phyloP scores from a whole-genome alignment of 306 rosid species.

The Glycine latifolia region DNA sequence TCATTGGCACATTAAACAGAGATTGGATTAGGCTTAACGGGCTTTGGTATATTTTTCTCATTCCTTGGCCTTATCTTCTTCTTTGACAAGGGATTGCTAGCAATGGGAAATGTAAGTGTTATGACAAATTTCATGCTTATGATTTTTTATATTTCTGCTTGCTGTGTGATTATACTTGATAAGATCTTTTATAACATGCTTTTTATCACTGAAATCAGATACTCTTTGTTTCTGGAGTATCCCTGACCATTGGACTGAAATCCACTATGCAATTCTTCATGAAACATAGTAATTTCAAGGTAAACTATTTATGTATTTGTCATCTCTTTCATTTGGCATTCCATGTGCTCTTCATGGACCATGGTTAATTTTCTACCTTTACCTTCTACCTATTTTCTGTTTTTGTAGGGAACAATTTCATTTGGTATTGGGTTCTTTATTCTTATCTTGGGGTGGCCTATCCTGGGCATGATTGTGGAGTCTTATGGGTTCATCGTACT shows the following conservation, averaged over 20 bases:
- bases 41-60: slow-evolving; percentile 92
- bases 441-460: slow-evolving; percentile 93
- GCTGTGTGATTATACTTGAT: slow-evolving; percentile 31
- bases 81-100: slow-evolving; percentile 95
- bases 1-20: slow-evolving; percentile 63
- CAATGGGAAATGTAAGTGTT: slow-evolving; percentile 94
- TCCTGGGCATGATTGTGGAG: slow-evolving; percentile 89
- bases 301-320: slow-evolving; percentile 43
- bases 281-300: slow-evolving; percentile 92
- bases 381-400: slow-evolving; percentile 13
- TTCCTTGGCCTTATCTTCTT: slow-evolving; percentile 87
- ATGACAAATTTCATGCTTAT: slow-evolving; percentile 33
- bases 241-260: slow-evolving; percentile 88
- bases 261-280: slow-evolving; percentile 91
- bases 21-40: slow-evolving; percentile 94
- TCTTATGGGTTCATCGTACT: slow-evolving; percentile 86
- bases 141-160: neutral
- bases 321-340: slow-evolving; percentile 10
- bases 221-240: slow-evolving; percentile 92
- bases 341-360: neutral
- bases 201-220: slow-evolving; percentile 66
- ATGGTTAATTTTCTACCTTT: slow-evolving; percentile 1
- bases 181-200: neutral
- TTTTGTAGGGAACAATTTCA: slow-evolving; percentile 81
- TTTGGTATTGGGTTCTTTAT: slow-evolving; percentile 86